These are phyloP conservation scores for Corinectria fuckeliana DNA, from an alignment of 2,329 filamentous ascomycete genomes.

Conservation along the genomic window DNA sequence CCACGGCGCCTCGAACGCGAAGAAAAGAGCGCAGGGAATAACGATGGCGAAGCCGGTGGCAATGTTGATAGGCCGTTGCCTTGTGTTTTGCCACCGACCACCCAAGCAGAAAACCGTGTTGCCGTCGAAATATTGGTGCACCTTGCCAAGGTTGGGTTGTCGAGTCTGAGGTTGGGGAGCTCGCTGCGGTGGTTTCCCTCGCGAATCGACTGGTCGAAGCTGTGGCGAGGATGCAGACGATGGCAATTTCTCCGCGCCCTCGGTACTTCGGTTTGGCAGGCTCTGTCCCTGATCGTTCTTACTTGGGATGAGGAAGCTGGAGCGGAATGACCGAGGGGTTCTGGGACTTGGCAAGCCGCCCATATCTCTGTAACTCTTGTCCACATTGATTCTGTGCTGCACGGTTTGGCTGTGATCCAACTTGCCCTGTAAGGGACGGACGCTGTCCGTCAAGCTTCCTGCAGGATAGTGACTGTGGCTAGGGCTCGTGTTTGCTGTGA, in stretches of 20 bases:
- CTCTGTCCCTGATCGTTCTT: slow-evolving; percentile 58
- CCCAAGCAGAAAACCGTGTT: slow-evolving; percentile 91
- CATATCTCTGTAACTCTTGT: slow-evolving; percentile 63
- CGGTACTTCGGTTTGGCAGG: slow-evolving; percentile 59
- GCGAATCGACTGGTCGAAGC: slow-evolving; percentile 57
- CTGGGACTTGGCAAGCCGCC: slow-evolving; percentile 65
- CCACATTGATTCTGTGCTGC: slow-evolving; percentile 64
- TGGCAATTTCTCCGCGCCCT: slow-evolving; percentile 82
- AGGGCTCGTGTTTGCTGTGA: slow-evolving; percentile 77
- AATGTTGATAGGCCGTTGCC: slow-evolving; percentile 86
- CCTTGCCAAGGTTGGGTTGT: slow-evolving; percentile 59
- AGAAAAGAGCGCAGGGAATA: slow-evolving; percentile 82
- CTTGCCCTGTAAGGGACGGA: slow-evolving; percentile 72
- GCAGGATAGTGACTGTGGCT: slow-evolving; percentile 63
- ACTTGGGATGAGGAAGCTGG: slow-evolving; percentile 72
- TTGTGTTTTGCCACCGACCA: slow-evolving; percentile 86
- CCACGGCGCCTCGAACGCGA: slow-evolving; percentile 83
- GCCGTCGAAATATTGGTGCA: slow-evolving; percentile 91
- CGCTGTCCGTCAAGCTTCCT: slow-evolving; percentile 76
- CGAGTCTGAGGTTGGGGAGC: slow-evolving; percentile 31
- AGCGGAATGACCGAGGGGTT: slow-evolving; percentile 78
- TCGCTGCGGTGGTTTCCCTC: slow-evolving; percentile 25
- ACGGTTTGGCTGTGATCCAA: slow-evolving; percentile 32
- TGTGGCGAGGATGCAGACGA: slow-evolving; percentile 79
- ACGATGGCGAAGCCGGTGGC: slow-evolving; percentile 83